Percentiles rank a stretch among this genome's conserved stretches.
These are phyloP conservation scores for Kalmanozyma brasiliensis DNA, from an alignment of 1,284 basidiomycete species.

Conservation along the genomic window DNA sequence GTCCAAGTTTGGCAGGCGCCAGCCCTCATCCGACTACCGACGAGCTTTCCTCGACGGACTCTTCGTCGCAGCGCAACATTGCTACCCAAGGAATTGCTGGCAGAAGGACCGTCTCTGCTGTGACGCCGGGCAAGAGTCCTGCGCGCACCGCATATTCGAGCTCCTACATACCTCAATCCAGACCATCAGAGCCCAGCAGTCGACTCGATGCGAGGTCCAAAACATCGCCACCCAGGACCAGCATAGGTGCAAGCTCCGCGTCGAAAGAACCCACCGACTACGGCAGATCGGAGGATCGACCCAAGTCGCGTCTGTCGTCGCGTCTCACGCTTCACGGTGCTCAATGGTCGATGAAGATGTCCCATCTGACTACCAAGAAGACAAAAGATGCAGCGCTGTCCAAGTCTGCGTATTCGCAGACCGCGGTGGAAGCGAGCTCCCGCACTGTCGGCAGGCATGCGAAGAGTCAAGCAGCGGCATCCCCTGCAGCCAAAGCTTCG, in stretches of 20 bases:
- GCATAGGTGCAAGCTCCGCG: conserved; percentile 6
- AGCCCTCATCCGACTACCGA: conserved; percentile 1
- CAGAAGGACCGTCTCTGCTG: neutral
- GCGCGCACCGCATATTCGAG: conserved; percentile 4
- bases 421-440: neutral
- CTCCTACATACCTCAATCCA: conserved; percentile 1
- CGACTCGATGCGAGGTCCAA: neutral
- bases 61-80: neutral
- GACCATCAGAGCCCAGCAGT: neutral
- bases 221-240: conserved; percentile 1
- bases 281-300: conserved; percentile 18
- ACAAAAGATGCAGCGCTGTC: neutral
- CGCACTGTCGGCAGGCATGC: conserved; percentile 4
- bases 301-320: conserved; percentile 23
- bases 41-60: conserved; percentile 2
- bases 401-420: neutral
- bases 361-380: conserved; percentile 20
- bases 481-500: conserved; percentile 3
- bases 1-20: conserved; percentile 7
- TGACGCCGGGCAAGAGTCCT: neutral
- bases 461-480: conserved; percentile 12
- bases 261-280: conserved; percentile 19
- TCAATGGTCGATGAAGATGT: conserved; percentile 19
- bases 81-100: too few species aligned
- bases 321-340: conserved; percentile 24